These are phyloP conservation scores for Geranium rotundifolium DNA, from an alignment of 345 rosid species.

Conservation along the genomic window DNA sequence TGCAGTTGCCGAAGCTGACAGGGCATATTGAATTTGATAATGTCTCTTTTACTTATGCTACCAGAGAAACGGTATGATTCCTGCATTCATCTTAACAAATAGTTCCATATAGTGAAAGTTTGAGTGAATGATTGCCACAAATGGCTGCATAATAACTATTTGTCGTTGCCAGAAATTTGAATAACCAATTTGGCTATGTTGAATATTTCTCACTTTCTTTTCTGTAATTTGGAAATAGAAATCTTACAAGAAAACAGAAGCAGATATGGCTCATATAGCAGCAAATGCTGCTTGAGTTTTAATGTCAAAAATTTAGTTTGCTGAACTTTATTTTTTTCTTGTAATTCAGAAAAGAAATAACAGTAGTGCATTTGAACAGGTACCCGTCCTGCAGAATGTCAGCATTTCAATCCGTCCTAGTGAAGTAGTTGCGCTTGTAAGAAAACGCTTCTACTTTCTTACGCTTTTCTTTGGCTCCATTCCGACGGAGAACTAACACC, in stretches of 20 bases:
- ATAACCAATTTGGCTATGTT: too few species aligned
- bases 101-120: not conserved
- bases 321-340: too few species aligned
- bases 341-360: not conserved
- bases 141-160: too few species aligned
- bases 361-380: slow-evolving; percentile 25
- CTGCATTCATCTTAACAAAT: not conserved
- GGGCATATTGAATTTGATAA: slow-evolving; percentile 54
- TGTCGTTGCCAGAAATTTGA: not conserved
- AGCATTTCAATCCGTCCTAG: slow-evolving; percentile 57
- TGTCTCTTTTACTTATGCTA: slow-evolving; percentile 60
- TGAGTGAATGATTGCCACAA: too few species aligned
- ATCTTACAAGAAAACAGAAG: too few species aligned
- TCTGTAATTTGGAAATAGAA: too few species aligned
- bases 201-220: too few species aligned
- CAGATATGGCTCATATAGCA: too few species aligned
- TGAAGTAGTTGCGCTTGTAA: slow-evolving; percentile 86
- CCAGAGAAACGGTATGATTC: slow-evolving; percentile 47
- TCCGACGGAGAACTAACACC: slow-evolving; percentile 5
- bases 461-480: slow-evolving; percentile 5
- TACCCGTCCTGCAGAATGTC: slow-evolving; percentile 53
- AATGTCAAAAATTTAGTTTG: too few species aligned
- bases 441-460: slow-evolving; percentile 12
- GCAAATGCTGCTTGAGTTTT: not conserved
- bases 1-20: slow-evolving; percentile 25